Percentiles rank a stretch among this genome's conserved stretches.
Evolutionary conservation across 306 rosid genomes (phyloP).

Genomic region (Quercus rubra): DNA sequence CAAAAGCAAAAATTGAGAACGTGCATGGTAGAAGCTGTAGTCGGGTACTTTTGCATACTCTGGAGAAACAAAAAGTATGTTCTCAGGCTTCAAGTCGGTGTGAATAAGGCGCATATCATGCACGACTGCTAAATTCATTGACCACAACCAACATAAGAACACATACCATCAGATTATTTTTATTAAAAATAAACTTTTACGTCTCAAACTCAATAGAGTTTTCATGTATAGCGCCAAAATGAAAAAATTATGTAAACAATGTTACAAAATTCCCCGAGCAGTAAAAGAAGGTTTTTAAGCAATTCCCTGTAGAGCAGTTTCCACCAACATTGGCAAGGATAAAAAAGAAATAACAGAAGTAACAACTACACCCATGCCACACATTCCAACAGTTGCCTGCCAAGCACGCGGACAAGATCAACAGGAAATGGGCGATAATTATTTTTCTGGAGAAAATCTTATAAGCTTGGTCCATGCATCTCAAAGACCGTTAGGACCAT

Average conservation of each 20-base stretch:
- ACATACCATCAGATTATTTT: background rate
- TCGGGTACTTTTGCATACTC: constrained; percentile 80
- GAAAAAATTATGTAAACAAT: too few relatives aligned
- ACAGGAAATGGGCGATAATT: constrained; percentile 99
- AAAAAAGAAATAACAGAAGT: constrained; percentile 38
- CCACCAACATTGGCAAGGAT: background rate
- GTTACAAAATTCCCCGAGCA: too few relatives aligned
- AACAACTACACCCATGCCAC: constrained; percentile 98
- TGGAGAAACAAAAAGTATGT: constrained; percentile 62
- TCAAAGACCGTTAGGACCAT: constrained; percentile 99
- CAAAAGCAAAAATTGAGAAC: too few relatives aligned
- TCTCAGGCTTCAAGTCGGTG: constrained; percentile 94
- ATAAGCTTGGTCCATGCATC: constrained; percentile 99
- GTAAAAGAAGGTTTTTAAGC: too few relatives aligned
- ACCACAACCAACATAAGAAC: background rate
- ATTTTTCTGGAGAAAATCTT: constrained; percentile 99
- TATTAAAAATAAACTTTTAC: background rate
- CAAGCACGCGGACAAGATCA: constrained; percentile 99
- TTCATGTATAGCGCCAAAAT: too few relatives aligned
- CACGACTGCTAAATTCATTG: constrained; percentile 67
- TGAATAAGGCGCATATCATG: constrained; percentile 82
- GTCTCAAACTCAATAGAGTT: too few relatives aligned
- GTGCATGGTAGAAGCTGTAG: background rate
- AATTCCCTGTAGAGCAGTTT: background rate
- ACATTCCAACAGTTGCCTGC: constrained; percentile 99